phyloP scores from a whole-genome alignment of 331 rosid genomes.

The Quercus tomentella region DNA sequence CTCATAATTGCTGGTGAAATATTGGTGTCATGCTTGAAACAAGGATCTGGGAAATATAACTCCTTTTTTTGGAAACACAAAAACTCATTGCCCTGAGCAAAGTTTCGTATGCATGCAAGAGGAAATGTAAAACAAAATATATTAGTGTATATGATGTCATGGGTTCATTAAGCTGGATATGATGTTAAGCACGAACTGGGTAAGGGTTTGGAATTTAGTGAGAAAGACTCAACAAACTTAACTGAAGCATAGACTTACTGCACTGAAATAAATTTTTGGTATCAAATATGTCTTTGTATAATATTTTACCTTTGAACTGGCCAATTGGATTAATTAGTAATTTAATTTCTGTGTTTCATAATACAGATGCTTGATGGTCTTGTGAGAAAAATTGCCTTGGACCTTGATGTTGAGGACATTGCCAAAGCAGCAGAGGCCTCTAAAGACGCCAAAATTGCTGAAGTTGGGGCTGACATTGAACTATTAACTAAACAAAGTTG shows the following conservation, averaged over 20 bases:
- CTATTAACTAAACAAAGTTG: constrained; percentile 44
- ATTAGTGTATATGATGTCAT: background rate
- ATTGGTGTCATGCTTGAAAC: background rate
- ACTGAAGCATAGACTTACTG: background rate
- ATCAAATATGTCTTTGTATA: background rate
- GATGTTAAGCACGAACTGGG: background rate
- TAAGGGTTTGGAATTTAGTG: background rate
- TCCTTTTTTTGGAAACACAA: background rate
- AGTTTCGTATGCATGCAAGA: background rate
- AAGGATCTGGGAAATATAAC: background rate
- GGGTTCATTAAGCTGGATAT: background rate
- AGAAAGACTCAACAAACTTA: background rate
- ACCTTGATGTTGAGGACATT: constrained; percentile 74
- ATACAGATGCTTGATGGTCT: constrained; percentile 81
- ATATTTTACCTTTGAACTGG: background rate
- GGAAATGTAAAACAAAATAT: background rate
- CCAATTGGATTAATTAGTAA: background rate
- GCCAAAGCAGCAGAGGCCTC: constrained; percentile 66
- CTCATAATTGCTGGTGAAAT: background rate
- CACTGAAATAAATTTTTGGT: background rate
- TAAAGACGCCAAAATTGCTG: constrained; percentile 74
- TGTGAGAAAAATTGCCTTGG: constrained; percentile 71
- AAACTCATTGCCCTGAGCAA: background rate
- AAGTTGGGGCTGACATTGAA: constrained; percentile 86
- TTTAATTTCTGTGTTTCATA: background rate